A percentile compares a stretch with the other conserved stretches of the same genome.
Evolutionary conservation across 176 grass and related monocot species (phyloP).

Genomic region (Musa schizocarpa): DNA sequence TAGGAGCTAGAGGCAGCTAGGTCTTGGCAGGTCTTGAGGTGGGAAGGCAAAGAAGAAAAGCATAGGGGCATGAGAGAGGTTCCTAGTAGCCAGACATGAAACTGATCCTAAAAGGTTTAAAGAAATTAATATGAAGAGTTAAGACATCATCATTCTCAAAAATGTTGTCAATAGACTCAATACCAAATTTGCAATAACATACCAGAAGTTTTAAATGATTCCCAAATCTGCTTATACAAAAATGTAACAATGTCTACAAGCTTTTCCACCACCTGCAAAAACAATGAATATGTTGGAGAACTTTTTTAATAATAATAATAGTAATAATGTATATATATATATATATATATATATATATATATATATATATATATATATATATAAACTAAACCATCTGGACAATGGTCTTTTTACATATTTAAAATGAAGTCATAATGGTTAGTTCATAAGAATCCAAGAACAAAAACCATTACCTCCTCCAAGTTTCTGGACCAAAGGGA

Average conservation of each 20-base stretch:
- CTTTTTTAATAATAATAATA: slow-evolving; percentile 10
- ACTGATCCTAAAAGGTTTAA: no score
- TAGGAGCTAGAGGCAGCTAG: no score
- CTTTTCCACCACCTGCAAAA: slow-evolving; percentile 79
- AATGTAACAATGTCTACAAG: slow-evolving; percentile 80
- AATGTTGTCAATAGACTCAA: neutral
- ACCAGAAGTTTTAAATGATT: slow-evolving; percentile 56
- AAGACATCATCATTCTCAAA: neutral
- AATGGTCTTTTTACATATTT: neutral
- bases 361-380: neutral
- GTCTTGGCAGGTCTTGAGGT: no score
- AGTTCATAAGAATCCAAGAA: neutral
- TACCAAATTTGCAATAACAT: neutral
- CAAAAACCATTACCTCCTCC: slow-evolving; percentile 49
- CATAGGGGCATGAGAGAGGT: neutral
- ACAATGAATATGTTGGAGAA: neutral
- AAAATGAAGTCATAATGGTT: neutral
- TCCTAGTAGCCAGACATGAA: neutral
- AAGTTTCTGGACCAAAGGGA: slow-evolving; percentile 83
- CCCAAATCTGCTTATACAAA: slow-evolving; percentile 61
- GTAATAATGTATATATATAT: neutral
- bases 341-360: neutral
- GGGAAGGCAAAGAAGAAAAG: no score
- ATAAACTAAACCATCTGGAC: neutral
- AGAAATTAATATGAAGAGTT: neutral